Conservation (phyloP, 345 rosid species). For the Theobroma cacao region DNA sequence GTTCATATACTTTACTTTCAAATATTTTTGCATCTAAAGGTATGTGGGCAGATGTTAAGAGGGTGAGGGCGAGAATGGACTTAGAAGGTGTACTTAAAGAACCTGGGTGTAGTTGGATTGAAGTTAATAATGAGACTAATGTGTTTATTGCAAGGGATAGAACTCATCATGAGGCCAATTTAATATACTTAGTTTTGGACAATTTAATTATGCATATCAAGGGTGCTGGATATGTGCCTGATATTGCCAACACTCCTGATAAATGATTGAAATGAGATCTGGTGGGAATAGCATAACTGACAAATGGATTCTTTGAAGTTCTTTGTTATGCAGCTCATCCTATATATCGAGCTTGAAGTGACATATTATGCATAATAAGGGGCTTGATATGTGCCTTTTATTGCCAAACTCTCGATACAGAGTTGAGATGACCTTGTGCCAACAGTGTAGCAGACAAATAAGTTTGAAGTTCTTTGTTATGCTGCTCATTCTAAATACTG, state of each 20-base stretch:
- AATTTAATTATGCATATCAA: slow-evolving; percentile 50
- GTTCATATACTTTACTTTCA: slow-evolving; percentile 59
- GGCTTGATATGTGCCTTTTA: slow-evolving; percentile 24
- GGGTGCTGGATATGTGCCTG: slow-evolving; percentile 29
- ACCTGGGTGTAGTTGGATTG: slow-evolving; percentile 75
- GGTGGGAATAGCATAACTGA: not conserved
- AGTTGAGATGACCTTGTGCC: slow-evolving; percentile 6
- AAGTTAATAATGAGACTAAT: slow-evolving; percentile 36
- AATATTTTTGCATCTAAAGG: slow-evolving; percentile 65
- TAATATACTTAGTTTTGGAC: slow-evolving; percentile 38
- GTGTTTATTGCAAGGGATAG: slow-evolving; percentile 58
- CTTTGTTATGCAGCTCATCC: not conserved
- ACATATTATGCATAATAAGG: slow-evolving; percentile 40
- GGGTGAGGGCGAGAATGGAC: slow-evolving; percentile 65
- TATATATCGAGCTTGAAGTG: not conserved
- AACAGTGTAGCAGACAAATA: not conserved
- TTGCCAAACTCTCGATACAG: not conserved
- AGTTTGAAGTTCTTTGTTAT: not conserved
- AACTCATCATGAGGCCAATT: slow-evolving; percentile 36
- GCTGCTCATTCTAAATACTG: not conserved
- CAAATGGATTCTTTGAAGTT: not conserved
- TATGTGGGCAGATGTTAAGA: slow-evolving; percentile 67
- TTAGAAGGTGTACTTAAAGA: slow-evolving; percentile 58
- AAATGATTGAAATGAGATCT: slow-evolving; percentile 16
- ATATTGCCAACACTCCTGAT: slow-evolving; percentile 5